Evolutionary conservation across 306 rosid genomes (phyloP), one percentile per base, ranked within the genome.

Genomic region (Cajanus cajan): DNA sequence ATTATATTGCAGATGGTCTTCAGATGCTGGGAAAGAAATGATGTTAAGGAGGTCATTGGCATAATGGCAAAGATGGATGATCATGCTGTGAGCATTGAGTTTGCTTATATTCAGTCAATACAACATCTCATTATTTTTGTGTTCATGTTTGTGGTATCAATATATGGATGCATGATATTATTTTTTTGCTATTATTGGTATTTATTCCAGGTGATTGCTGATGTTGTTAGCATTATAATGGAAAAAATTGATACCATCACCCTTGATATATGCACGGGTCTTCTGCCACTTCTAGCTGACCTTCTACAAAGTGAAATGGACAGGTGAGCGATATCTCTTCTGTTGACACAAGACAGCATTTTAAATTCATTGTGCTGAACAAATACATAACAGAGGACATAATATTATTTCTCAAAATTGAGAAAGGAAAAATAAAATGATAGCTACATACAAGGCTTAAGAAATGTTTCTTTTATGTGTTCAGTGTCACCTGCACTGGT

Each of bases 61-160:
- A 94, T 91, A 33, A 86, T 96, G 97, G 93, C 84, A 68, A 93
- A 95, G 90, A 95, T 95, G 96, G 90, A 89, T 58, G 99, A 95
- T 82, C 89, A 91, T 74, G 90, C 97, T 71, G 99, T 95, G 79
- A 91, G 97, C 82, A 81, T 74, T 70, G 52, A 48, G 58, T 67
- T 57, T 57, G 39, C 69, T 76, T 71, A 55, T 41, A 72, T 68
- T 70, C 31, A 47, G 73, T 76, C 31, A 36, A 36, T 71, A 16
- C 37, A 15, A 25, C 54, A 33, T 24, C 66, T 45, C 25, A 19
- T 51, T 52, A 13, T 68, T 66, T 52, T 78, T 36, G 19, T 22
- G 41, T 74, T 45, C 62, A 65, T 48, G 39, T 68, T 40, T n/a
- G 15, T 68, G 63, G 43, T 80, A 62, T 68, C 43, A 2, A 80